Base-by-base conservation (phyloP, 306 rosid species). In the Quercus engelmannii region DNA sequence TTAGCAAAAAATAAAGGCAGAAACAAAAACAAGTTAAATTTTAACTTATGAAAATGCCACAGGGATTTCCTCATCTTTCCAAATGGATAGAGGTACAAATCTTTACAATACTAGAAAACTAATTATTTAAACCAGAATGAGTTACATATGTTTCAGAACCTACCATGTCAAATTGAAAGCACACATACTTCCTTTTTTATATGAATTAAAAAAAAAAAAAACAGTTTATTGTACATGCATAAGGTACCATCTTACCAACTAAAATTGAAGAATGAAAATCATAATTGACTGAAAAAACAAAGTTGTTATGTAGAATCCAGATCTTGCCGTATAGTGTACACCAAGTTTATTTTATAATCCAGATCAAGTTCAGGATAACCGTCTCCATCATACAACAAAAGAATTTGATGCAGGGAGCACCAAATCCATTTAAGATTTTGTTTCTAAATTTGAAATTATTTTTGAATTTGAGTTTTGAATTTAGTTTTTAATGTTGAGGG, bases 1-100 rank as follows among this genome's bases (percentile, higher is more conserved):
- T 35, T 49, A 35, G 6, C 5, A 10, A 68, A 67, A 31, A 68
- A 67, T 69, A 73, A 79, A 35, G 51, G 64, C 59, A 83, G 54
- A 58, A 67, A 64, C 26, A 75, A 76, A 51, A 78, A 56, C 64
- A 70, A 26, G 43, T 26, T 4, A 49, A 49, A 49, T 49, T 13
- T 12, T 49, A 11, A 49, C 17, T 49, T 49, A 11, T 49, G 46
- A 49, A 49, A 49, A 49, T 49, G 54, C 54, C 54, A 10, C 15
- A 11, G 17, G 54, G 4, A 49, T 12, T 49, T 49, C 54, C 54
- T 46, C 54, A 46, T 46, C 54, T 46, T 12, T 46, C 54, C 15
- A 46, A 11, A 46, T 46, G 54, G 17, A 12, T 49, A 49, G 4
- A 49, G 54, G 54, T 12, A 49, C 54, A 49, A 59, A 64, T 64